Percentiles rank a stretch among this genome's conserved stretches.
These are phyloP conservation scores for Phyllosticta citriasiana DNA, from an alignment of 2,329 filamentous ascomycete genomes.

Conservation along the genomic window DNA sequence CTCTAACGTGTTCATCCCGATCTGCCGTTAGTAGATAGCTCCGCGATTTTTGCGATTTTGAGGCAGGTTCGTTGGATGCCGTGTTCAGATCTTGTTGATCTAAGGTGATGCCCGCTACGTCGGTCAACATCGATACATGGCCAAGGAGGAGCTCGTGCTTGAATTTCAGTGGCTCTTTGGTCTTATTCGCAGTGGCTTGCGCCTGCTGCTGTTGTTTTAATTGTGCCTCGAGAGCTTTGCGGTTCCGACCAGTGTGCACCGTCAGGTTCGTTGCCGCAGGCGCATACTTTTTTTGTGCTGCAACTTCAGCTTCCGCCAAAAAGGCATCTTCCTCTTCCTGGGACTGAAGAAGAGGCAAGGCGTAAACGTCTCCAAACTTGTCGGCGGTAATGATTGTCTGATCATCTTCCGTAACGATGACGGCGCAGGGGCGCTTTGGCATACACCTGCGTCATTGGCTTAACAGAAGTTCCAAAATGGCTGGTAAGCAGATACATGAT, in stretches of 20 bases:
- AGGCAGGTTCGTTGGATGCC: neutral
- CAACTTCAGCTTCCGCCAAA: slow-evolving; percentile 8
- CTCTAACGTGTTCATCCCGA: slow-evolving; percentile 74
- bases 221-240: slow-evolving; percentile 48
- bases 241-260: slow-evolving; percentile 53
- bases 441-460: slow-evolving; percentile 50
- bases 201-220: slow-evolving; percentile 32
- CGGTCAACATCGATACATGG: slow-evolving; percentile 90
- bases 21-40: slow-evolving; percentile 58
- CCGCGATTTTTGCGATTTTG: slow-evolving; percentile 22
- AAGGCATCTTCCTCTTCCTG: slow-evolving; percentile 21
- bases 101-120: slow-evolving; percentile 49
- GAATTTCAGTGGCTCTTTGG: slow-evolving; percentile 47
- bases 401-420: slow-evolving; percentile 59
- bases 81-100: slow-evolving; percentile 30
- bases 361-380: slow-evolving; percentile 96
- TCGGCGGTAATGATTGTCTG: slow-evolving; percentile 72
- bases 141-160: slow-evolving; percentile 73
- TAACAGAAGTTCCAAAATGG: neutral
- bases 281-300: slow-evolving; percentile 29
- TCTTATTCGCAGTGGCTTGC: slow-evolving; percentile 29
- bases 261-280: slow-evolving; percentile 49
- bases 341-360: slow-evolving; percentile 57
- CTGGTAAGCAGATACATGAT: neutral
- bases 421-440: slow-evolving; percentile 78